A percentile compares a stretch with the other conserved stretches of the same genome.
Conservation (phyloP, 805 yeast species). For the Saccharomycopsis sp. region DNA sequence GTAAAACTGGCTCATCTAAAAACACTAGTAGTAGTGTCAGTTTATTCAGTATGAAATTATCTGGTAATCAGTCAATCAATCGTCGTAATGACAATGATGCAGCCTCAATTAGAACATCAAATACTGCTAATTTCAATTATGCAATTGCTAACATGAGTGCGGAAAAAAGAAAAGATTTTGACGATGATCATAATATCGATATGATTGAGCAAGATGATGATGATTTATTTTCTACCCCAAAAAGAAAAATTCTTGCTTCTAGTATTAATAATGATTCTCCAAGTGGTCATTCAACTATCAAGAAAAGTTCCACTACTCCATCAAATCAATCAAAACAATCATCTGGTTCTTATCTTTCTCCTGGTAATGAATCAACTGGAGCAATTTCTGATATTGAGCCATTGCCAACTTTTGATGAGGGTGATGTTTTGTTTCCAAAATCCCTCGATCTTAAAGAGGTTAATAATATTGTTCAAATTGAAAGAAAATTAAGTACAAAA, state of each 20-base stretch:
- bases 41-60: conserved; percentile 3
- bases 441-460: conserved; percentile 57
- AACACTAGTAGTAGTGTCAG: background rate
- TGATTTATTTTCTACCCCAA: background rate
- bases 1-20: conserved; percentile 2
- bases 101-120: conserved; percentile 12
- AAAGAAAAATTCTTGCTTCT: too few relatives aligned
- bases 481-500: conserved; percentile 46
- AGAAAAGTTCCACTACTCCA: background rate
- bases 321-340: background rate
- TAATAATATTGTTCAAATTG: conserved; percentile 62
- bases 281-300: background rate
- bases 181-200: too few relatives aligned
- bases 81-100: conserved; percentile 9
- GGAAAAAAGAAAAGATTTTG: background rate
- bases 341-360: too few relatives aligned
- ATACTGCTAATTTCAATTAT: conserved; percentile 16
- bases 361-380: too few relatives aligned
- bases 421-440: conserved; percentile 64
- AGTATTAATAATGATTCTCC: background rate
- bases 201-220: too few relatives aligned
- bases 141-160: conserved; percentile 10
- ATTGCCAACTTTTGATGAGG: conserved; percentile 21
- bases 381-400: too few relatives aligned
- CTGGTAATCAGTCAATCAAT: background rate